Conservation (phyloP, 306 rosid species). For the Cucumis sativus region DNA sequence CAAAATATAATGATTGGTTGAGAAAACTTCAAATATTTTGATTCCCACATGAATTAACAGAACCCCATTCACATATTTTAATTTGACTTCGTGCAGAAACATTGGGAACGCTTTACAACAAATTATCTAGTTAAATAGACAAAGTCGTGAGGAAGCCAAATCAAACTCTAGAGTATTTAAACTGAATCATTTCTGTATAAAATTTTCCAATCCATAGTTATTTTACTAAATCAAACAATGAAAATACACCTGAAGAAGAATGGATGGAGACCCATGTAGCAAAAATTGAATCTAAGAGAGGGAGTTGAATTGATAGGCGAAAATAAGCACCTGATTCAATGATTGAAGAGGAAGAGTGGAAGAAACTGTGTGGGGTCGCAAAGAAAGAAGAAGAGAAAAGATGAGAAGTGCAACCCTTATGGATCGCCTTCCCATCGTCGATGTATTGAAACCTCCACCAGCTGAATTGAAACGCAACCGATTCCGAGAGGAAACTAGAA, state of each 20-base stretch:
- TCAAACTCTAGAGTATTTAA: background rate
- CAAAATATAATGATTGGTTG: background rate
- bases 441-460: background rate
- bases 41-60: background rate
- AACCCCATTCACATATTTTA: background rate
- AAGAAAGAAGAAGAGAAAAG: background rate
- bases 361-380: background rate
- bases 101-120: background rate
- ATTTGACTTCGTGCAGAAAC: background rate
- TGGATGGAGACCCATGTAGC: background rate
- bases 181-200: background rate
- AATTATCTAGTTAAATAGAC: background rate
- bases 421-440: constrained; percentile 8
- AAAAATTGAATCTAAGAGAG: background rate
- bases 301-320: background rate
- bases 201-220: background rate
- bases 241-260: too few relatives aligned
- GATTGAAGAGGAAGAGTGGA: constrained; percentile 1
- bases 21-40: background rate
- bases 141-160: background rate
- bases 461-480: background rate
- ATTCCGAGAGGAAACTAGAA: background rate
- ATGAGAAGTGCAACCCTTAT: background rate
- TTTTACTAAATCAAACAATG: background rate
- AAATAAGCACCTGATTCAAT: constrained; percentile 1